Percentiles rank a stretch among this genome's conserved stretches.
These are phyloP conservation scores for Phlyctochytrium planicorne DNA, from an alignment of 192 early-diverging fungal species.

Conservation along the genomic window DNA sequence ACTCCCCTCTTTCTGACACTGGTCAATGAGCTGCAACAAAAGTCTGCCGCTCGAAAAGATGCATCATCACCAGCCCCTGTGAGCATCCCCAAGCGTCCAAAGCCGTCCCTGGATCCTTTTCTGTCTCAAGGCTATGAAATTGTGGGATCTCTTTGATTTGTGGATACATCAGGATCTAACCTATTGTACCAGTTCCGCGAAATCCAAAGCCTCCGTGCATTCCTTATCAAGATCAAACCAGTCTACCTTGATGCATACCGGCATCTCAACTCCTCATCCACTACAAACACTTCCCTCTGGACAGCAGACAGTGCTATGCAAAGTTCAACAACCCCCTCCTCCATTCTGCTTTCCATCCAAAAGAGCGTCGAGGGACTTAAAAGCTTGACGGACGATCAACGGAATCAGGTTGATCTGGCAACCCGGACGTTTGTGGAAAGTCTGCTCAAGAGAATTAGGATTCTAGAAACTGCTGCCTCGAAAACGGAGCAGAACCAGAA, in stretches of 20 bases:
- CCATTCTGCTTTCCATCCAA: neutral
- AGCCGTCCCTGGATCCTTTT: no score
- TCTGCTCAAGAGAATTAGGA: neutral
- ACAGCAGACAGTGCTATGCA: neutral
- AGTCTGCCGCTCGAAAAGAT: no score
- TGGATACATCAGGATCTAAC: neutral
- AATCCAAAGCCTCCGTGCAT: neutral
- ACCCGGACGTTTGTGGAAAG: neutral
- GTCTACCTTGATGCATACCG: slow-evolving; percentile 10
- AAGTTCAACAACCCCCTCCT: neutral
- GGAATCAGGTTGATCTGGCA: neutral
- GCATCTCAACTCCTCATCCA: neutral
- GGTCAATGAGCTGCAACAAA: no score
- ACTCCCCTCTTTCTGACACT: no score
- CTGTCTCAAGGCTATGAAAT: neutral
- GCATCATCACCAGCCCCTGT: no score
- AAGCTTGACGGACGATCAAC: neutral
- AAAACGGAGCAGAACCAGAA: neutral
- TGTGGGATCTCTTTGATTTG: neutral
- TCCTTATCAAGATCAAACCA: neutral
- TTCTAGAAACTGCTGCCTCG: neutral
- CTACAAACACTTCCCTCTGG: neutral
- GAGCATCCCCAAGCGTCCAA: no score
- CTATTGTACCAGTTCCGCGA: neutral
- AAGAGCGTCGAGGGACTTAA: neutral